phyloP scores from a whole-genome alignment of 495 filamentous ascomycete species.

The Tuber melanosporum region DNA sequence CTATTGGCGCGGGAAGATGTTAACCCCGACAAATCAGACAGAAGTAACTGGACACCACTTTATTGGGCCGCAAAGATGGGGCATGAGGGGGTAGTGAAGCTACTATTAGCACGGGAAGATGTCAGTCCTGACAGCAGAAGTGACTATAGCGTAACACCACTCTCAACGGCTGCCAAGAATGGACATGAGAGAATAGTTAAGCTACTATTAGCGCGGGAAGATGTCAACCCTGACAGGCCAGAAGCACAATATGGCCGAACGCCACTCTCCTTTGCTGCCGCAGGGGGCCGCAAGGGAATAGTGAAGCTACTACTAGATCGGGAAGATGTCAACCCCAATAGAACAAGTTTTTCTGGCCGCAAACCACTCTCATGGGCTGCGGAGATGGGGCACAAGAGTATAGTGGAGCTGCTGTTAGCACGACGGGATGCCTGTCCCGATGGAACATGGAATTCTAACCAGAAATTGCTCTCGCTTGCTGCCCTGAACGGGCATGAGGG shows the following conservation, averaged over 20 bases:
- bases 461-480: not conserved
- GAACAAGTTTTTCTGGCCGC: not conserved
- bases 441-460: not conserved
- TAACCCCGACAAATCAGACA: slow-evolving; percentile 10
- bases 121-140: not conserved
- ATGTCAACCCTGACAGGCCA: slow-evolving; percentile 15
- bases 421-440: not conserved
- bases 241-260: slow-evolving; percentile 24
- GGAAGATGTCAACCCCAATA: not conserved
- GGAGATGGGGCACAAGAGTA: not conserved
- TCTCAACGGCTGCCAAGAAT: slow-evolving; percentile 37
- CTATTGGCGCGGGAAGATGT: slow-evolving; percentile 25
- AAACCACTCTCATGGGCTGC: not conserved
- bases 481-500: not conserved
- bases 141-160: slow-evolving; percentile 33
- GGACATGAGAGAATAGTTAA: slow-evolving; percentile 40
- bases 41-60: slow-evolving; percentile 35
- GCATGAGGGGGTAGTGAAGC: not conserved
- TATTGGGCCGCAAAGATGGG: slow-evolving; percentile 30
- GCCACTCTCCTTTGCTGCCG: slow-evolving; percentile 41
- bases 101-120: not conserved
- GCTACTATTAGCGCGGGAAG: slow-evolving; percentile 26
- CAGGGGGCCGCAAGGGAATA: not conserved
- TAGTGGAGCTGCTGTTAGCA: not conserved
- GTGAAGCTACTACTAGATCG: not conserved